Percentiles rank a stretch among this genome's conserved stretches.
phyloP scores from a whole-genome alignment of 352 stramenopile genomes.

The Phytophthora sojae region DNA sequence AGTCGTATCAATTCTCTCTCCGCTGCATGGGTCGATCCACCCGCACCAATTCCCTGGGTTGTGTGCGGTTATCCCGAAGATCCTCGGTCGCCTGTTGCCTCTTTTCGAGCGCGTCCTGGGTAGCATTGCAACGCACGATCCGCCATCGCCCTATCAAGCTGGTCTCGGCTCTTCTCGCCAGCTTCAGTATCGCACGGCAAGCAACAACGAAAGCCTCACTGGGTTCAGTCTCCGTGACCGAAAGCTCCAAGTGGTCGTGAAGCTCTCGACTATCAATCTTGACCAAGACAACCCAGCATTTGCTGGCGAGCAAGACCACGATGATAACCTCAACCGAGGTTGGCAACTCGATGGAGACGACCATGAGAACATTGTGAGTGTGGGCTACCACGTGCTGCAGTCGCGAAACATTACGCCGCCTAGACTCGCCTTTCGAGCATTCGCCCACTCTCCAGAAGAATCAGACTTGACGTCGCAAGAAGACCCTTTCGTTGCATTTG shows the following conservation, averaged over 20 bases:
- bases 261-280: conserved; percentile 17
- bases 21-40: conserved; percentile 23
- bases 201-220: neutral
- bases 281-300: conserved; percentile 12
- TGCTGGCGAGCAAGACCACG: neutral
- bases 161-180: conserved; percentile 13
- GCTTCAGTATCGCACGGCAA: neutral
- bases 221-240: conserved; percentile 6
- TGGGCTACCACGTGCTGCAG: conserved; percentile 20
- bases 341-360: conserved; percentile 20
- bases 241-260: conserved; percentile 19
- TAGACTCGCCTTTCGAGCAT: conserved; percentile 15
- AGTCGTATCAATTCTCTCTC: conserved; percentile 2
- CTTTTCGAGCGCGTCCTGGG: conserved; percentile 23
- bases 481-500: conserved; percentile 21
- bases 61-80: conserved; percentile 2
- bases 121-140: conserved; percentile 8
- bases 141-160: conserved; percentile 5
- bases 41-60: conserved; percentile 15
- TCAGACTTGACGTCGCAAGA: conserved; percentile 5
- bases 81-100: conserved; percentile 4
- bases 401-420: conserved; percentile 20
- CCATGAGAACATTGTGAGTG: conserved; percentile 20
- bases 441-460: conserved; percentile 11
- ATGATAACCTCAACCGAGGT: conserved; percentile 11